Percentiles rank a stretch among this genome's conserved stretches.
Conservation (phyloP, 2,329 filamentous ascomycete genomes). For the Harringtonia lauricola region DNA sequence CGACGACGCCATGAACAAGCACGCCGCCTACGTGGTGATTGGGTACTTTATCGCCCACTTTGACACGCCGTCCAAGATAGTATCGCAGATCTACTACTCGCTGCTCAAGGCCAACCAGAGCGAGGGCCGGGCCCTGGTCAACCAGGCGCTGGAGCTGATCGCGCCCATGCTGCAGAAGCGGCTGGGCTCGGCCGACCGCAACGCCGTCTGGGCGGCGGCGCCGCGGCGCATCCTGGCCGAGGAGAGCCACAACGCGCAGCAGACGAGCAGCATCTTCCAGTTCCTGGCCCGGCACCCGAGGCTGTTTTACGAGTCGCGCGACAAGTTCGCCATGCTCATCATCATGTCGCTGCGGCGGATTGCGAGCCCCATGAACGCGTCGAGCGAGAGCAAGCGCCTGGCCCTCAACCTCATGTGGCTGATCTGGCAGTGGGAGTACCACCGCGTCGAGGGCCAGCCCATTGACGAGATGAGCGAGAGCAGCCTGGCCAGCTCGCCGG, state of each 20-base stretch:
- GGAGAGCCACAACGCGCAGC: conserved; percentile 88
- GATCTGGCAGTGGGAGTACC: conserved; percentile 88
- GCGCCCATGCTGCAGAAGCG: conserved; percentile 88
- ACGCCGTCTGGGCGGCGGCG: conserved; percentile 80
- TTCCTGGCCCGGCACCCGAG: conserved; percentile 89
- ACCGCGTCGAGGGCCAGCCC: conserved; percentile 55
- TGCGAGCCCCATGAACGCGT: conserved; percentile 69
- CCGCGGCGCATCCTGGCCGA: conserved; percentile 86
- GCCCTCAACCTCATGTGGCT: conserved; percentile 84
- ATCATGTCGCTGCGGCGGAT: conserved; percentile 85
- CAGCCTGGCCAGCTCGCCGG: conserved; percentile 3
- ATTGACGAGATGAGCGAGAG: conserved; percentile 6
- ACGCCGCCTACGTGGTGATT: conserved; percentile 92
- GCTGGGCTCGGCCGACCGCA: conserved; percentile 60
- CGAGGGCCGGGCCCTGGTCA: conserved; percentile 83
- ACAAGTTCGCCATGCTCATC: conserved; percentile 82
- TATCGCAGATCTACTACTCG: conserved; percentile 87
- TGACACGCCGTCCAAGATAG: conserved; percentile 92
- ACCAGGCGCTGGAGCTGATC: conserved; percentile 86
- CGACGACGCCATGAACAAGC: conserved; percentile 99
- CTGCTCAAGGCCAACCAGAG: conserved; percentile 89
- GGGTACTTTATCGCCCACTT: conserved; percentile 97
- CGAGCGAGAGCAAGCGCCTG: conserved; percentile 83
- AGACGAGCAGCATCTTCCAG: conserved; percentile 94
- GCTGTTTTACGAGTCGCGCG: conserved; percentile 88